These are phyloP conservation scores for Boletus eberwhitei DNA, from an alignment of 768 basidiomycete species.

Conservation along the genomic window DNA sequence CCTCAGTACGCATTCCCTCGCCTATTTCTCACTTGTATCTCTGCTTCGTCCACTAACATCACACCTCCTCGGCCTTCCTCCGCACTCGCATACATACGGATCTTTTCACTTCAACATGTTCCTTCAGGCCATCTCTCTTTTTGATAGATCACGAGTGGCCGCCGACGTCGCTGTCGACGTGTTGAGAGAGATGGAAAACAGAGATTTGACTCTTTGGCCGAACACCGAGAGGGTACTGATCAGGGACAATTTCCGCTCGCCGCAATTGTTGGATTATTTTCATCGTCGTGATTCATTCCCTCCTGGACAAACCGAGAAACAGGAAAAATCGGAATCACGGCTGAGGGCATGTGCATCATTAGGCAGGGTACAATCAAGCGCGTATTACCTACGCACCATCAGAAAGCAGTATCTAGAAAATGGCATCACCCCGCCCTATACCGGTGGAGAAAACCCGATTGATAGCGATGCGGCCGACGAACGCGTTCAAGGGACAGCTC, in stretches of 20 bases:
- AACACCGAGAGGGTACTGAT: conserved; percentile 45
- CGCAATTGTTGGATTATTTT: conserved; percentile 48
- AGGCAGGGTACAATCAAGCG: conserved; percentile 37
- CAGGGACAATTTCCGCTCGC: conserved; percentile 47
- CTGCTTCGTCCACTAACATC: conserved; percentile 45
- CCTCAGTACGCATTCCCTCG: conserved; percentile 43
- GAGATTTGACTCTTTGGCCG: conserved; percentile 38
- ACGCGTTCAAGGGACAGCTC: conserved; percentile 20
- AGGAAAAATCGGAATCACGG: conserved; percentile 13
- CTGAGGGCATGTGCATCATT: conserved; percentile 20
- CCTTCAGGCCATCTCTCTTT: conserved; percentile 48
- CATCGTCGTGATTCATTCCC: conserved; percentile 15
- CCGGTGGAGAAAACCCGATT: conserved; percentile 1
- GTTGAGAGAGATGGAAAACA: conserved; percentile 46
- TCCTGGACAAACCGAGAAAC: neutral
- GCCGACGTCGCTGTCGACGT: conserved; percentile 40
- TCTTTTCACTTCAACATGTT: conserved; percentile 49
- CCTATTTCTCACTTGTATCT: conserved; percentile 45
- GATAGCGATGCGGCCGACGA: neutral
- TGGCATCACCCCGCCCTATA: conserved; percentile 21
- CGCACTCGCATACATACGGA: conserved; percentile 11
- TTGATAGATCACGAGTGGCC: conserved; percentile 38
- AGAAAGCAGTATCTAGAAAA: conserved; percentile 24
- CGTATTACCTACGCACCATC: conserved; percentile 40
- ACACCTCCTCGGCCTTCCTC: conserved; percentile 36